Conservation (phyloP, 257 asterid genomes). For the Craterostigma plantagineum region DNA sequence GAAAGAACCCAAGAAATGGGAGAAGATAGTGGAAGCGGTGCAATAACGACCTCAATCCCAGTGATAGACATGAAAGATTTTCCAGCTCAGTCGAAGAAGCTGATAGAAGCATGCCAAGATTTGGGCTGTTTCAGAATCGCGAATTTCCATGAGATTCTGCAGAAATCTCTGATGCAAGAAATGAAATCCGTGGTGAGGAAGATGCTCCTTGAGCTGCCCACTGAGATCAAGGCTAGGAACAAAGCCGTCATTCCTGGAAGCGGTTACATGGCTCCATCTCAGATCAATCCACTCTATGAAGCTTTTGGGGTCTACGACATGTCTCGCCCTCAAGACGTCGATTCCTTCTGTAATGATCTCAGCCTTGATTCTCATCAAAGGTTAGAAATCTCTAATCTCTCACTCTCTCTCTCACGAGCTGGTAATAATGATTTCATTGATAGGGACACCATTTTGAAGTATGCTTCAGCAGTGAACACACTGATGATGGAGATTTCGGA, state of each 20-base stretch:
- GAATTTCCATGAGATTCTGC: slow-evolving; percentile 14
- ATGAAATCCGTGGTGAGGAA: slow-evolving; percentile 23
- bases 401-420: no score
- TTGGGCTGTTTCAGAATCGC: slow-evolving; percentile 42
- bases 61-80: slow-evolving; percentile 21
- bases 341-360: slow-evolving; percentile 27
- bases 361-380: slow-evolving; percentile 38
- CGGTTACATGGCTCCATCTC: slow-evolving; percentile 45
- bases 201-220: slow-evolving; percentile 23
- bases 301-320: slow-evolving; percentile 50
- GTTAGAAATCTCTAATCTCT: no score
- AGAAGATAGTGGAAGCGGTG: no score
- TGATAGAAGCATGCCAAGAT: slow-evolving; percentile 35
- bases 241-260: slow-evolving; percentile 28
- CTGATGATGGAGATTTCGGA: slow-evolving; percentile 19
- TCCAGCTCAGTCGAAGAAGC: slow-evolving; percentile 12
- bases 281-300: slow-evolving; percentile 41
- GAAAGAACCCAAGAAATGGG: no score
- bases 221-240: slow-evolving; percentile 29
- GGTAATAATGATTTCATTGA: no score
- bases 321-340: slow-evolving; percentile 23
- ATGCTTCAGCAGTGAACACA: slow-evolving; percentile 37
- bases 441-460: slow-evolving; percentile 31
- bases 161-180: slow-evolving; percentile 19
- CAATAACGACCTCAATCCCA: slow-evolving; percentile 10